Evolutionary conservation across 495 filamentous ascomycete genomes (phyloP).

Genomic region (Podospora comata): DNA sequence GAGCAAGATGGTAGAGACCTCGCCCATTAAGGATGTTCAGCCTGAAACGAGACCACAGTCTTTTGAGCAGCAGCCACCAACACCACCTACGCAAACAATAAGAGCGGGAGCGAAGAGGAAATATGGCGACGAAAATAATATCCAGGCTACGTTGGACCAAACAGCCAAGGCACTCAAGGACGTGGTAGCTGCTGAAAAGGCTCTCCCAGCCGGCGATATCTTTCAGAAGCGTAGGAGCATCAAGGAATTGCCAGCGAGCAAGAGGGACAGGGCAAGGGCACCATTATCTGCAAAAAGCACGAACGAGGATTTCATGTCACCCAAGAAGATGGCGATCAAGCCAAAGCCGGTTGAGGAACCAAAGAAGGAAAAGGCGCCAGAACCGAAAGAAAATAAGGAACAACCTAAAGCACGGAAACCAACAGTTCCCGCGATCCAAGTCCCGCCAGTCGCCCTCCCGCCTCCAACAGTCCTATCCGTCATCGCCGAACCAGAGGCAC

Average conservation of each 20-base stretch:
- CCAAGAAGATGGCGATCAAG: conserved; percentile 37
- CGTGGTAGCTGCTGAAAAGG: conserved; percentile 15
- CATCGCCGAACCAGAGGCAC: conserved; percentile 32
- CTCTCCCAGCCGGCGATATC: conserved; percentile 11
- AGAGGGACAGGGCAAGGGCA: conserved; percentile 37
- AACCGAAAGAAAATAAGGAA: conserved; percentile 17
- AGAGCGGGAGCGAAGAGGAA: conserved; percentile 36
- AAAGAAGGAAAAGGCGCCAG: conserved; percentile 23
- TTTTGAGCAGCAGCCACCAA: conserved; percentile 6
- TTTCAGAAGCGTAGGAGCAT: conserved; percentile 29
- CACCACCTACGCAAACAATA: conserved; percentile 6
- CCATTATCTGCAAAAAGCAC: conserved; percentile 46
- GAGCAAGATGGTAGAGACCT: conserved; percentile 14
- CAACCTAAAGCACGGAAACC: not conserved
- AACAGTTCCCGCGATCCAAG: not conserved
- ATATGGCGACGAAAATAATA: conserved; percentile 34
- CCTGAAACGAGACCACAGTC: conserved; percentile 13
- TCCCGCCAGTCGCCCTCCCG: conserved; percentile 28
- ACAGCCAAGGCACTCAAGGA: conserved; percentile 34
- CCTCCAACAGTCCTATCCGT: conserved; percentile 17
- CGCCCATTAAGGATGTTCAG: conserved; percentile 16
- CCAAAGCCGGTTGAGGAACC: conserved; percentile 21
- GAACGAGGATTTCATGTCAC: conserved; percentile 45
- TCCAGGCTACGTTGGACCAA: conserved; percentile 4
- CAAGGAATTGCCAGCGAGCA: conserved; percentile 33